Base-by-base conservation (phyloP, 1,284 basidiomycete genomes). In the Ganoderma sp. region DNA sequence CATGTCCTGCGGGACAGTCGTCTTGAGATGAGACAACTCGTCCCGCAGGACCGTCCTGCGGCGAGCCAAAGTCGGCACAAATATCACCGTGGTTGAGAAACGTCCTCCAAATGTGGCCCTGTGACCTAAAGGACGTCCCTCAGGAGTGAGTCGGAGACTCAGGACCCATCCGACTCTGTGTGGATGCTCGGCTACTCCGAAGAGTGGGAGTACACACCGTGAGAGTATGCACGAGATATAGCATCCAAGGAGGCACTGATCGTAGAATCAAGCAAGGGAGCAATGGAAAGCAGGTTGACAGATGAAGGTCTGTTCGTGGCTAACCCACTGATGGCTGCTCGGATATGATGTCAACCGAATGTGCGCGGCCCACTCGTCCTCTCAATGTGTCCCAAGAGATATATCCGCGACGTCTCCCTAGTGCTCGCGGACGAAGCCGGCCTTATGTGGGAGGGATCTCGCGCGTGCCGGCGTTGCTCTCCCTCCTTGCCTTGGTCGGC, bases 381-480 rank as follows among this genome's bases (percentile, higher is more conserved):
- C 67, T 59, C 61, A 63, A 64, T 41, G 61, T 66, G 69, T 73
- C 75, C 73, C 74, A 76, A 54, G 34, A 59, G 42, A 41, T 65
- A 69, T 68, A 66, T 25, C 84, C 83, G 81, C 82, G 83, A 84
- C 81, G 81, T 81, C 73, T 82, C 83, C 85, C 84, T 85, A 76
- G 83, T 80, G 77, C 70, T 69, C 61, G 60, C 68, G 64, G 43
- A 73, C 69, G 77, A 74, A 75, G 76, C 69, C 73, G 54, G 63
- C 65, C 56, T 61, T 63, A 67, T 58, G 58, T 48, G 63, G 64
- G 52, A 68, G 28, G 19, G 75, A 79, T 79, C 78, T 78, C 80
- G 71, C 81, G 81, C 79, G 81, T 85, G 82, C 84, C 79, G 84
- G 79, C 77, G 73, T 81, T 75, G 75, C 81, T 82, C 81, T 78